Evolutionary conservation across 2,329 filamentous ascomycete species (phyloP), one percentile per base, ranked within the genome.

Genomic region (Aspergillus sp.): DNA sequence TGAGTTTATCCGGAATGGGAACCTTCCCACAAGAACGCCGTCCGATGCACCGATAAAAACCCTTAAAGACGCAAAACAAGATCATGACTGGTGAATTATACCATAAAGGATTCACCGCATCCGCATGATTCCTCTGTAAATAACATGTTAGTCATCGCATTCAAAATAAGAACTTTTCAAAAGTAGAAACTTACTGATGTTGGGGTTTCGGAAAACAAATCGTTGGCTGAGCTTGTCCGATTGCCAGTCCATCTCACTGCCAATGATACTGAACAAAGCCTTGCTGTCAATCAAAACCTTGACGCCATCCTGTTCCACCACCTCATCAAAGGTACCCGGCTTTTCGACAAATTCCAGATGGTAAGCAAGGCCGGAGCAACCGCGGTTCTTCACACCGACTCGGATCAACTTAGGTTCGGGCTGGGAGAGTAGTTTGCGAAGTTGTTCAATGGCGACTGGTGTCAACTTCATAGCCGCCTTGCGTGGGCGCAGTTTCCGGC

Each of bases 231-330:
- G 72, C 73, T 95, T 95, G 59, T 97, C 93, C 70, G 97, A 90
- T 8, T 91, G 78, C 90, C 91, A 98, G 63, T 98, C 93, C 93
- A 98, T 98, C 71, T 97, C 91, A 62, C 87, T 95, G 5, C 93
- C 93, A 58, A 98, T 96, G 42, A 98, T 97, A 68, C 91, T 97
- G 65, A 98, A 90, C 39, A 98, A 73, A 34, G 93, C 93, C 74
- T 96, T 97, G 76, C 88, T 95, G 67, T 98, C 93, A 45, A 98
- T 93, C 64, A 97, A 67, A 30, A 98, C 91, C 69, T 88, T 91
- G 45, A 98, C 91, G 0, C 91, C 93, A 59, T 97, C 93, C 65
- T 98, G 93, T 63, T 94, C 90, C 1, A 98, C 89, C 40, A 84
- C 77, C 68, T 98, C 93, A 59, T 98, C 93, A 58, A 97, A 91